phyloP scores from a whole-genome alignment of 2,329 filamentous ascomycete genomes.

The Aureobasidium sp. region DNA sequence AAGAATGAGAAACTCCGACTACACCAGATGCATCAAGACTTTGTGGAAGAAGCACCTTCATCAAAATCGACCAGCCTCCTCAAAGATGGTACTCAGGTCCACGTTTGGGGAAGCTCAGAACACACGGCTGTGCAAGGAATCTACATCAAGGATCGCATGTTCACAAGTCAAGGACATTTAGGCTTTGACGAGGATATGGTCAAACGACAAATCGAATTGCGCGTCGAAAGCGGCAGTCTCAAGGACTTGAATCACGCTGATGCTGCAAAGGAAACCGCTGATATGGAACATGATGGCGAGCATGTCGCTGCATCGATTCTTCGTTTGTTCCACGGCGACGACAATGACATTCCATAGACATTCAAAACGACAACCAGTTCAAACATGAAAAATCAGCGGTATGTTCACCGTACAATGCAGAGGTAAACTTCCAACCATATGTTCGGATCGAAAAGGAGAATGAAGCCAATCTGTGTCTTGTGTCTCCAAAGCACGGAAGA shows the following conservation, averaged over 20 bases:
- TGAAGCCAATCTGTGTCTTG: too few species aligned
- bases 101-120: conserved; percentile 43
- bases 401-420: too few species aligned
- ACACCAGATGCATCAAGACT: conserved; percentile 45
- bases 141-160: conserved; percentile 40
- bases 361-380: not conserved
- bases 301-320: conserved; percentile 34
- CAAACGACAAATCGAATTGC: conserved; percentile 38
- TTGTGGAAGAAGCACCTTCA: conserved; percentile 33
- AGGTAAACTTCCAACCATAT: too few species aligned
- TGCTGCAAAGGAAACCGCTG: conserved; percentile 33
- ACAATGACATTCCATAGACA: conserved; percentile 33
- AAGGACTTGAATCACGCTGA: conserved; percentile 32
- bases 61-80: conserved; percentile 31
- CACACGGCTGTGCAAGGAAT: conserved; percentile 41
- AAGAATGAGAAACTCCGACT: conserved; percentile 32
- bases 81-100: conserved; percentile 36
- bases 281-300: conserved; percentile 35
- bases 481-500: too few species aligned
- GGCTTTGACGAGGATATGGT: conserved; percentile 43
- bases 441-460: too few species aligned
- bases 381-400: not conserved
- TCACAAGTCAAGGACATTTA: conserved; percentile 42
- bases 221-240: conserved; percentile 38
- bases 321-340: conserved; percentile 45